A percentile compares a stretch with the other conserved stretches of the same genome.
phyloP scores from a whole-genome alignment of 169 alveolate genomes.

The Eimeria falciformis region DNA sequence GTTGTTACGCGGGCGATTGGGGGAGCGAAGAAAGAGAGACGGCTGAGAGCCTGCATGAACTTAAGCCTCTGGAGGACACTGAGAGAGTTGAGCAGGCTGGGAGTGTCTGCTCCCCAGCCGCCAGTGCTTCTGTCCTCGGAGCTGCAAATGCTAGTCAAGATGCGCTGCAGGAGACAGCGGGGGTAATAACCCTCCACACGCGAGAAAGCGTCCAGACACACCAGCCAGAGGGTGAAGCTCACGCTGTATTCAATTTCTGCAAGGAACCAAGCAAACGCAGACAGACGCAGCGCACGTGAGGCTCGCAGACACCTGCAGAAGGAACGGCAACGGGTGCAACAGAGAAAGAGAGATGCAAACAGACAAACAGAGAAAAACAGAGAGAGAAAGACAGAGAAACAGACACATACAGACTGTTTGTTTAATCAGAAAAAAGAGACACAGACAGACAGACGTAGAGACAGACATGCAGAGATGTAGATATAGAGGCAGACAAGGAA shows the following conservation, averaged over 20 bases:
- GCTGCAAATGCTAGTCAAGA: background rate
- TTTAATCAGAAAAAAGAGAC: too few species aligned
- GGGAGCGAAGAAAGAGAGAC: slow-evolving; percentile 24
- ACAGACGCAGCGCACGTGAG: too few species aligned
- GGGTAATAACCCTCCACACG: slow-evolving; percentile 25
- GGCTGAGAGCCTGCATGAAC: slow-evolving; percentile 43
- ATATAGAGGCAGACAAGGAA: too few species aligned
- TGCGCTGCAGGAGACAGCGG: slow-evolving; percentile 37
- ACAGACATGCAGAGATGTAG: too few species aligned
- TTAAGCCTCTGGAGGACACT: slow-evolving; percentile 51
- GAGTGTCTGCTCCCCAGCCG: background rate
- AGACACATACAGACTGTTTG: too few species aligned
- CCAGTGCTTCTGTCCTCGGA: background rate
- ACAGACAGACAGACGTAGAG: too few species aligned
- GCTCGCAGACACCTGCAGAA: too few species aligned
- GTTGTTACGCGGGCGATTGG: slow-evolving; percentile 9
- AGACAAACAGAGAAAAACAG: too few species aligned
- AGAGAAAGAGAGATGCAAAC: too few species aligned
- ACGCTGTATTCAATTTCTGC: slow-evolving; percentile 54
- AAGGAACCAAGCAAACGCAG: slow-evolving; percentile 4
- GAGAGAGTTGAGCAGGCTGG: slow-evolving; percentile 25
- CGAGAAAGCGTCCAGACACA: slow-evolving; percentile 44
- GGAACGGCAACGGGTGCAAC: too few species aligned
- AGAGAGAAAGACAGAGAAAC: too few species aligned
- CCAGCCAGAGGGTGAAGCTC: slow-evolving; percentile 47